Evolutionary conservation across 176 grass and related monocot genomes (phyloP).

Genomic region (Chloris gayana): DNA sequence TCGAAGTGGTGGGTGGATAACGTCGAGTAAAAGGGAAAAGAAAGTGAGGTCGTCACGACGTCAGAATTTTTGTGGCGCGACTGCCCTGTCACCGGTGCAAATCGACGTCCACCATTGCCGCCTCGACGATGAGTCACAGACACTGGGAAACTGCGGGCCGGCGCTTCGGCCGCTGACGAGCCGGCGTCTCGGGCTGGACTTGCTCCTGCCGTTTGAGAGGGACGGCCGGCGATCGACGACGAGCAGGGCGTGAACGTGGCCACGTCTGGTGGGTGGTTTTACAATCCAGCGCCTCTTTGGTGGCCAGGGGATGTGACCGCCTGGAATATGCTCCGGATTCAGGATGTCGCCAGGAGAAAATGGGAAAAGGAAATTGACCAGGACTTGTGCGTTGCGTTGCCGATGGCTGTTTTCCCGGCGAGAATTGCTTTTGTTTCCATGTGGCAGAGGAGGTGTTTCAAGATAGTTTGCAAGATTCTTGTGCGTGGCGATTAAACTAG

Average conservation of each 20-base stretch:
- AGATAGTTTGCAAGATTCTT: too few relatives aligned
- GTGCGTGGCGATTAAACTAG: not conserved
- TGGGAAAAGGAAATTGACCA: not conserved
- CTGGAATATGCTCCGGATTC: not conserved
- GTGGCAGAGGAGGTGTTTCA: not conserved
- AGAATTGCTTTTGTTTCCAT: not conserved
- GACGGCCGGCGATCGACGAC: not conserved
- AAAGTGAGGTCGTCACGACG: not conserved
- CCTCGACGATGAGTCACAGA: not conserved
- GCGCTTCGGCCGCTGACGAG: too few relatives aligned
- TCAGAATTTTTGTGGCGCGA: not conserved
- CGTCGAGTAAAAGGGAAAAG: too few relatives aligned
- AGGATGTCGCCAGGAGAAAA: not conserved
- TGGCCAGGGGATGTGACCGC: not conserved
- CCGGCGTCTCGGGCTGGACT: too few relatives aligned
- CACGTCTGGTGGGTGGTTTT: not conserved
- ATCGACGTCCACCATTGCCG: not conserved
- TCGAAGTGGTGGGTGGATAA: too few relatives aligned
- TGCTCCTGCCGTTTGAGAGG: too few relatives aligned
- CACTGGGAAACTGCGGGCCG: not conserved
- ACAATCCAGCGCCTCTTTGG: not conserved
- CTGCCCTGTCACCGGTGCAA: not conserved
- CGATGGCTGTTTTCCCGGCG: not conserved
- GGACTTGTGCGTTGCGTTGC: not conserved
- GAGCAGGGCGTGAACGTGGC: not conserved